Evolutionary conservation across 306 rosid genomes (phyloP), one percentile per base, ranked within the genome.

Genomic region (Gillenia trifoliata): DNA sequence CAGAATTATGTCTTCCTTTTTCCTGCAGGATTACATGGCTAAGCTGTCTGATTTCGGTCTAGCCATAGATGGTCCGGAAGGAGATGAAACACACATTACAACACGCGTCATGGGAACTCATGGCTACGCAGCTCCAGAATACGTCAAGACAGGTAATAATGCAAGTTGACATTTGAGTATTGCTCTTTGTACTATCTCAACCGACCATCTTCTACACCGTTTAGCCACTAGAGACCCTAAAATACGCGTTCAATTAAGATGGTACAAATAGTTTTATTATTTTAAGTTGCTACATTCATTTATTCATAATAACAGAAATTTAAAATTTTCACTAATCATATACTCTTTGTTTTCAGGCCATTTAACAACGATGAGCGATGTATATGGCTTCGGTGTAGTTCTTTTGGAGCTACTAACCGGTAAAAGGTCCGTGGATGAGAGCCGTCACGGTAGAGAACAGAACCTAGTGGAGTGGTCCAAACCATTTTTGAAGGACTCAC

Each of bases 101-200:
- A 87, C 96, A 16, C 77, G 77, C 1, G 87, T 90, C 28, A 90
- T 94, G 99, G 99, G 99, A 11, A 94, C 99, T 0, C 85, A 77
- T 73, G 99, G 99, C 64, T 94, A 94, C 66, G 99, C 97, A 17
- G 99, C 96, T 60, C 99, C 98, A 0, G 99, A 92, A 81, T 94
- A 94, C 71, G 74, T 92, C 55, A 90, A 34, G 83, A 72, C 98
- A 82, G 99, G 99, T 91, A 87, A 66, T 91, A 87, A 66, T 36
- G 68, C 66, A 61, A 16, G 22, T 61, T 61, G 63, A 26, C 12
- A 43, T 43, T 43, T 43, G 49, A 43, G 49, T 43, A 13, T 15
- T 43, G 50, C 50, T 43, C 16, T 13, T 13, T 13, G 19, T 43
- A 43, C 19, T 5, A 13, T 13, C 19, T 43, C 50, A 43, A 13